Conservation (phyloP, 805 yeast species). For the Metschnikowia sp. region DNA sequence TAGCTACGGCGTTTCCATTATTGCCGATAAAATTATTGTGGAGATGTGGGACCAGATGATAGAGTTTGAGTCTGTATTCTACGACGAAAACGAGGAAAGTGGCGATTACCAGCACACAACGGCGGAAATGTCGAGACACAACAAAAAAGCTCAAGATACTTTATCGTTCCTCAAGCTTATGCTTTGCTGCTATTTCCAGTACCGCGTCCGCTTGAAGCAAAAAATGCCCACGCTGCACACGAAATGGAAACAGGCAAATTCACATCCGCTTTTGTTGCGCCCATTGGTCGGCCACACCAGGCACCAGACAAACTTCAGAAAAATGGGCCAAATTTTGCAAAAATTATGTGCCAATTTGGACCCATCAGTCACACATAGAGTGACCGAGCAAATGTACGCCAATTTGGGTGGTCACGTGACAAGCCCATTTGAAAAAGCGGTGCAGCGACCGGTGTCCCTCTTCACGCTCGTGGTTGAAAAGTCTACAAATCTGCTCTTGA, state of each 20-base stretch:
- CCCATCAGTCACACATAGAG: conserved; percentile 1
- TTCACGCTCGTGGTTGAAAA: conserved; percentile 25
- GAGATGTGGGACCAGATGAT: conserved; percentile 64
- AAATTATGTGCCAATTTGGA: conserved; percentile 15
- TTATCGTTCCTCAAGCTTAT: conserved; percentile 53
- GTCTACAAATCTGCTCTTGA: conserved; percentile 19
- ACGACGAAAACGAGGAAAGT: conserved; percentile 36
- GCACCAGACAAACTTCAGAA: conserved; percentile 44
- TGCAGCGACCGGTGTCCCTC: conserved; percentile 35
- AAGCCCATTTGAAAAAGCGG: conserved; percentile 39
- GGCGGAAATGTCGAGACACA: conserved; percentile 28
- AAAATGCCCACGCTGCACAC: conserved; percentile 47
- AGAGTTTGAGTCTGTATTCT: conserved; percentile 64
- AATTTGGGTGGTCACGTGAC: conserved; percentile 21
- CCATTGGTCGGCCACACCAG: conserved; percentile 59
- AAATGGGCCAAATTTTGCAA: conserved; percentile 28
- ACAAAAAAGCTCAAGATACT: conserved; percentile 51
- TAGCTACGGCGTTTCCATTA: conserved; percentile 64
- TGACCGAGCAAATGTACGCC: conserved; percentile 20
- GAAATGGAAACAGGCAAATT: conserved; percentile 41
- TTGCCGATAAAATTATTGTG: conserved; percentile 60
- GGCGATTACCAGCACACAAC: conserved; percentile 30
- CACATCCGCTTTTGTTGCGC: conserved; percentile 47
- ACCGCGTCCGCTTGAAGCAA: conserved; percentile 40
- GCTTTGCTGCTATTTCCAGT: conserved; percentile 56